Evolutionary conservation across 2,329 filamentous ascomycete species (phyloP).

Genomic region (Epichloe sp.): DNA sequence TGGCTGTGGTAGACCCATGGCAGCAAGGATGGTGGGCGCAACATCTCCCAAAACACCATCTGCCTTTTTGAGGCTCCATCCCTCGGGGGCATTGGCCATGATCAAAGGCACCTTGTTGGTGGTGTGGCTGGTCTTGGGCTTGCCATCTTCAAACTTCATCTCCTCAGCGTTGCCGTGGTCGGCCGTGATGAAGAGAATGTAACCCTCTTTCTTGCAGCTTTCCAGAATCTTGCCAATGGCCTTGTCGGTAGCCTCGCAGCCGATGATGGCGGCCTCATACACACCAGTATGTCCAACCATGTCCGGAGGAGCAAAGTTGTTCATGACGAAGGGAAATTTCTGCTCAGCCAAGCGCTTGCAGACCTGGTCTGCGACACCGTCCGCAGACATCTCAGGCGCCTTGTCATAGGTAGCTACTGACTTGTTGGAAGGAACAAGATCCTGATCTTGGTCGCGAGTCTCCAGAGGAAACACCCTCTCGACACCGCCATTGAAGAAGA

Average conservation of each 20-base stretch:
- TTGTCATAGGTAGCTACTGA: conserved; percentile 85
- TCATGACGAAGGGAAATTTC: conserved; percentile 95
- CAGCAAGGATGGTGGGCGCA: conserved; percentile 79
- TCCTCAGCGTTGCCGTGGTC: conserved; percentile 99
- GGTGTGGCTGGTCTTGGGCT: conserved; percentile 95
- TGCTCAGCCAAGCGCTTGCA: conserved; percentile 73
- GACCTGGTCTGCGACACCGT: conserved; percentile 78
- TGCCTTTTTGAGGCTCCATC: conserved; percentile 73
- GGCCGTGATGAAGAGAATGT: conserved; percentile 87
- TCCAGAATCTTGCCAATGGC: conserved; percentile 89
- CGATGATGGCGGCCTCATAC: conserved; percentile 85
- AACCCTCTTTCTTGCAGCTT: conserved; percentile 83
- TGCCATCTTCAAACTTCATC: conserved; percentile 93
- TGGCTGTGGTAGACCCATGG: conserved; percentile 84
- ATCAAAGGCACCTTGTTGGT: conserved; percentile 96
- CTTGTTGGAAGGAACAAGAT: conserved; percentile 78
- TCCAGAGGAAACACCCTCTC: conserved; percentile 93
- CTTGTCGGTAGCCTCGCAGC: conserved; percentile 75
- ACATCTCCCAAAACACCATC: conserved; percentile 93
- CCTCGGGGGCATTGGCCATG: conserved; percentile 91
- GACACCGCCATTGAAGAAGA: conserved; percentile 99
- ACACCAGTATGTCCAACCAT: conserved; percentile 99
- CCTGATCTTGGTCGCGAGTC: conserved; percentile 68
- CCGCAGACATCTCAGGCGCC: conserved; percentile 91
- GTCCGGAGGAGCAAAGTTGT: conserved; percentile 98